Evolutionary conservation across 2,329 filamentous ascomycete species (phyloP).

Genomic region (Rhytidhysteron rufulum): DNA sequence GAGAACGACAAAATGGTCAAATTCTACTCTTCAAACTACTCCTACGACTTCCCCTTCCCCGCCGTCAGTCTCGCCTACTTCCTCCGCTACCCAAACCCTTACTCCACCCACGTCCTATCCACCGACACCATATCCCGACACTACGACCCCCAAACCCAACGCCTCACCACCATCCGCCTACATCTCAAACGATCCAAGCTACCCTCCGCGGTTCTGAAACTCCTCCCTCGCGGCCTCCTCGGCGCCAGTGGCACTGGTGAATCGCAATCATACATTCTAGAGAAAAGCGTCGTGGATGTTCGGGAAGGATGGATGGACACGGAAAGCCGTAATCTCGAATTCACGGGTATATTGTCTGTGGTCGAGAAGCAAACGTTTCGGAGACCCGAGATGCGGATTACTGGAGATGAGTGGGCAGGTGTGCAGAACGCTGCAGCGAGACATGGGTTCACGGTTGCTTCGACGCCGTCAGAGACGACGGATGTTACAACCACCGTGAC

Average conservation of each 20-base stretch:
- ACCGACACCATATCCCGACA: conserved; percentile 75
- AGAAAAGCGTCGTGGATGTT: conserved; percentile 74
- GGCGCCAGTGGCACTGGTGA: conserved; percentile 57
- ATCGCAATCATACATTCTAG: conserved; percentile 75
- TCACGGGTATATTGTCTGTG: conserved; percentile 74
- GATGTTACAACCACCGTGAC: conserved; percentile 71
- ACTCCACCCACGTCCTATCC: conserved; percentile 75
- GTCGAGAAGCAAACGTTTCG: conserved; percentile 71
- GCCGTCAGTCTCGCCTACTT: conserved; percentile 87
- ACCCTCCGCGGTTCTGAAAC: conserved; percentile 68
- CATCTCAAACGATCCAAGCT: conserved; percentile 80
- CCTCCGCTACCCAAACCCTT: conserved; percentile 83
- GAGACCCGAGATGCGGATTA: conserved; percentile 33
- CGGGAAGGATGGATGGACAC: conserved; percentile 79
- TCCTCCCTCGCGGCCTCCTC: conserved; percentile 66
- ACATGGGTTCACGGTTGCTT: conserved; percentile 16
- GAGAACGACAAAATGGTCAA: conserved; percentile 43
- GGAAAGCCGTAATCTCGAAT: conserved; percentile 77
- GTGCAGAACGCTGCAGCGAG: conserved; percentile 28
- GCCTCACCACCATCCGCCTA: conserved; percentile 72
- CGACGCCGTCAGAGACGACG: conserved; percentile 44
- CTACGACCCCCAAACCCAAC: conserved; percentile 69
- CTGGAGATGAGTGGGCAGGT: conserved; percentile 21
- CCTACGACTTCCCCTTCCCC: conserved; percentile 76
- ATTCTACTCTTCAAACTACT: conserved; percentile 57